Conservation (phyloP, 2,329 filamentous ascomycete genomes). For the Stylonectria norvegica region DNA sequence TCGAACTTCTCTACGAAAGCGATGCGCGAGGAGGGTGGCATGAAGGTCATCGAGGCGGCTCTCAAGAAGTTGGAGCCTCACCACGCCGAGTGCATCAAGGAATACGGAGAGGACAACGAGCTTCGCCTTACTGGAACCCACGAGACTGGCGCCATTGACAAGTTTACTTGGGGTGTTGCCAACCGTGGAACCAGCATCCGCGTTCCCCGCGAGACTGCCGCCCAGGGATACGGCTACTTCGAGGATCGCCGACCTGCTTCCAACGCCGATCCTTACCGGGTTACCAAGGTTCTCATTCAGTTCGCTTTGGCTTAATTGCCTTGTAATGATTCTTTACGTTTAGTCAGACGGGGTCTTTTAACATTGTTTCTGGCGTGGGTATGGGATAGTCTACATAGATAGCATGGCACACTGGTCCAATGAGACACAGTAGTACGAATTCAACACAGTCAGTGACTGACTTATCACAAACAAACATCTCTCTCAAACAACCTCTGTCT, state of each 20-base stretch:
- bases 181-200: conserved; percentile 94
- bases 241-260: conserved; percentile 80
- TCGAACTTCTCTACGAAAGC: conserved; percentile 88
- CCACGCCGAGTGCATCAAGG: conserved; percentile 81
- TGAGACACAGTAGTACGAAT: conserved; percentile 13
- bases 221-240: conserved; percentile 93
- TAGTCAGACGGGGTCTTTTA: conserved; percentile 6
- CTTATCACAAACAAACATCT: conserved; percentile 8
- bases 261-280: conserved; percentile 83
- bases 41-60: conserved; percentile 87
- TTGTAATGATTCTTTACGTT: conserved; percentile 9
- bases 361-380: conserved; percentile 14
- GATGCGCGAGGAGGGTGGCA: conserved; percentile 88
- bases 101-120: conserved; percentile 95
- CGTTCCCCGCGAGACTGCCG: conserved; percentile 79
- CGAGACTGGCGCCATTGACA: conserved; percentile 91
- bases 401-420: conserved; percentile 13
- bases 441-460: conserved; percentile 9
- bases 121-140: conserved; percentile 87
- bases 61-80: conserved; percentile 80
- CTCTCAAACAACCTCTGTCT: no score
- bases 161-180: conserved; percentile 86
- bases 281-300: conserved; percentile 64
- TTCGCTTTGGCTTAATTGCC: conserved; percentile 18
- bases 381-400: conserved; percentile 16